These are phyloP conservation scores for Aspergillus pseudonomiae DNA, from an alignment of 2,329 filamentous ascomycete genomes.

Conservation along the genomic window DNA sequence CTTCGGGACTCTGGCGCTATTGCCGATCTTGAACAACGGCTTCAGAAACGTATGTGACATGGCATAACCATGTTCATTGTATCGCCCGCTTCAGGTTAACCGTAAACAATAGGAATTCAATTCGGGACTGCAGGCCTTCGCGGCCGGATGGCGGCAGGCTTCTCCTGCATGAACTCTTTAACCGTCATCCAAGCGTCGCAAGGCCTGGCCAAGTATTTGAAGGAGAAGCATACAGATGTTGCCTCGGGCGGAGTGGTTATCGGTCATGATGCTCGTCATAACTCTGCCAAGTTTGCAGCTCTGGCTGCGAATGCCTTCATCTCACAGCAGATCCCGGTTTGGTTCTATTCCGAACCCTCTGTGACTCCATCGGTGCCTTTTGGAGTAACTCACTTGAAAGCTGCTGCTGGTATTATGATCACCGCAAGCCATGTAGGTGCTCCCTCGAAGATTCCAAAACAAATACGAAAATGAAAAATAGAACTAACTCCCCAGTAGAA, in stretches of 20 bases:
- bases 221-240: conserved; percentile 47
- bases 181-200: conserved; percentile 67
- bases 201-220: conserved; percentile 64
- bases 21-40: conserved; percentile 55
- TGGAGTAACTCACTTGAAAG: conserved; percentile 56
- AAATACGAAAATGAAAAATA: not conserved
- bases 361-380: conserved; percentile 67
- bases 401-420: conserved; percentile 66
- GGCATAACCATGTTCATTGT: conserved; percentile 10
- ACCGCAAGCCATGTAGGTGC: conserved; percentile 61
- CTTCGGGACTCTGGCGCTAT: conserved; percentile 51
- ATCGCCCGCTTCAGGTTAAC: conserved; percentile 11
- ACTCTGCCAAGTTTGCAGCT: conserved; percentile 63
- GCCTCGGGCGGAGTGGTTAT: conserved; percentile 58
- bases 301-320: conserved; percentile 64
- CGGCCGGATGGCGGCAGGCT: conserved; percentile 67
- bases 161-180: conserved; percentile 62
- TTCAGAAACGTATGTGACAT: conserved; percentile 50
- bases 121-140: conserved; percentile 66
- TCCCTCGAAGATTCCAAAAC: not conserved
- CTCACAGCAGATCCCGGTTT: conserved; percentile 60
- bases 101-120: conserved; percentile 50
- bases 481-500: conserved; percentile 45
- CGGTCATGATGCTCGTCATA: conserved; percentile 65
- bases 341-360: conserved; percentile 58